phyloP scores from a whole-genome alignment of 1,284 basidiomycete species.

The Rhizopogon hawkerae region DNA sequence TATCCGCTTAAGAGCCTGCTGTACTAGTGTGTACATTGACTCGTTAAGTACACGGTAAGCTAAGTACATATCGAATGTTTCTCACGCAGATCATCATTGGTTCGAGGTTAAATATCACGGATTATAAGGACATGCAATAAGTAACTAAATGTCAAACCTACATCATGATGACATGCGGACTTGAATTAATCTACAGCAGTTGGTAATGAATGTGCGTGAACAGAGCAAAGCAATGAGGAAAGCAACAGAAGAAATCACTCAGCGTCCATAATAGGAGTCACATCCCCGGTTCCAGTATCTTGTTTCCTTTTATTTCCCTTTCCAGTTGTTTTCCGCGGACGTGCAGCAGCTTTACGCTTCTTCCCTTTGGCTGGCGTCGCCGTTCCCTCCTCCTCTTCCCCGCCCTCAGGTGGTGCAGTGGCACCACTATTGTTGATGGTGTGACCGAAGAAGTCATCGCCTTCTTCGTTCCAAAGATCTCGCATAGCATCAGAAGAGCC shows the following conservation, averaged over 20 bases:
- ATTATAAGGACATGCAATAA: slow-evolving; percentile 24
- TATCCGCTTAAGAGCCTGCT: background rate
- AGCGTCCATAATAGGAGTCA: slow-evolving; percentile 22
- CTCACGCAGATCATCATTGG: background rate
- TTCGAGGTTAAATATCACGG: slow-evolving; percentile 3
- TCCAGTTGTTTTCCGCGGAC: slow-evolving; percentile 26
- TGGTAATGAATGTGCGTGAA: slow-evolving; percentile 8
- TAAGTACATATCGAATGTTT: background rate
- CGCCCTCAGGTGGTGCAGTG: slow-evolving; percentile 25
- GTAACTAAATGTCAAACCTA: slow-evolving; percentile 14
- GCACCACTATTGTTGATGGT: slow-evolving; percentile 15
- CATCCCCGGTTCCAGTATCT: slow-evolving; percentile 17
- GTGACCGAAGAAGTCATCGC: slow-evolving; percentile 74
- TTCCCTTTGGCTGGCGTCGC: slow-evolving; percentile 25
- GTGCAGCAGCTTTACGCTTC: slow-evolving; percentile 26
- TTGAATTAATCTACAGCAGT: slow-evolving; percentile 26
- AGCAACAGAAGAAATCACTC: slow-evolving; percentile 16
- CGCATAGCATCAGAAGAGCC: slow-evolving; percentile 35
- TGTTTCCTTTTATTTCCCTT: slow-evolving; percentile 27
- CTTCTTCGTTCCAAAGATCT: slow-evolving; percentile 77
- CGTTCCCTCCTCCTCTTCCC: slow-evolving; percentile 25
- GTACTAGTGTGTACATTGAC: background rate
- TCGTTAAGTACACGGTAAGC: background rate
- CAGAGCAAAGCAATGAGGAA: slow-evolving; percentile 8
- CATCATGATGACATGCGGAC: slow-evolving; percentile 20